Conservation (phyloP, 768 basidiomycete genomes). For the Leccinum disarticulatum region DNA sequence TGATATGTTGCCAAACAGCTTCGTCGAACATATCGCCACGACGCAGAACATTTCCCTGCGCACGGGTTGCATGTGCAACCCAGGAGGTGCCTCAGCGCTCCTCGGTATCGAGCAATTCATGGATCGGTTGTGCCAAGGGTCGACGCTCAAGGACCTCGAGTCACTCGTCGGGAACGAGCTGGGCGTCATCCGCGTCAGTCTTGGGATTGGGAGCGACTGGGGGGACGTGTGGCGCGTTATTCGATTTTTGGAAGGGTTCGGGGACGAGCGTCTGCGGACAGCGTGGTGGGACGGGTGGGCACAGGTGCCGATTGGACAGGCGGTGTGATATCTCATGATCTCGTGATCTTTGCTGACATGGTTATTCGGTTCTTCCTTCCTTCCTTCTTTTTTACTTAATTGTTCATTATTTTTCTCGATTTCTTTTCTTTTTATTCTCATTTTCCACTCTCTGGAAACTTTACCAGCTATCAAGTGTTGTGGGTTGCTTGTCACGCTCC, state of each 20-base stretch:
- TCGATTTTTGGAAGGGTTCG: conserved; percentile 47
- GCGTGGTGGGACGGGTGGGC: conserved; percentile 43
- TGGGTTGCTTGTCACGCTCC: background rate
- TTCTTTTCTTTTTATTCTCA: background rate
- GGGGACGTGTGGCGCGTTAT: conserved; percentile 66
- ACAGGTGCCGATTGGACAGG: conserved; percentile 34
- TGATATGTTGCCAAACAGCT: conserved; percentile 67
- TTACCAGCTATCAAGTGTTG: background rate
- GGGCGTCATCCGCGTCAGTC: conserved; percentile 73
- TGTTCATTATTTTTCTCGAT: background rate
- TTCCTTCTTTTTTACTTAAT: background rate
- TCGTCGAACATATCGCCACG: conserved; percentile 70
- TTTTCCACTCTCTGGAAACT: background rate
- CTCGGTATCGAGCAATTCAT: conserved; percentile 67
- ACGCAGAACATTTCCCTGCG: conserved; percentile 68
- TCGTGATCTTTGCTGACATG: background rate
- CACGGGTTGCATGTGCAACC: conserved; percentile 88
- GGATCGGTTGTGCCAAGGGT: conserved; percentile 56
- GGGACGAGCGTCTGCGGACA: conserved; percentile 36
- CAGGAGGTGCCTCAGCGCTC: conserved; percentile 74
- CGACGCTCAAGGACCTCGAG: conserved; percentile 64
- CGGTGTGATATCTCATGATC: conserved; percentile 25
- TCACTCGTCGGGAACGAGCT: conserved; percentile 60
- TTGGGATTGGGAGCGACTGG: conserved; percentile 80
- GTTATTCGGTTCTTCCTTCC: background rate